Evolutionary conservation across 2,329 filamentous ascomycete species (phyloP).

Genomic region (Tolypocladium endophyticum): DNA sequence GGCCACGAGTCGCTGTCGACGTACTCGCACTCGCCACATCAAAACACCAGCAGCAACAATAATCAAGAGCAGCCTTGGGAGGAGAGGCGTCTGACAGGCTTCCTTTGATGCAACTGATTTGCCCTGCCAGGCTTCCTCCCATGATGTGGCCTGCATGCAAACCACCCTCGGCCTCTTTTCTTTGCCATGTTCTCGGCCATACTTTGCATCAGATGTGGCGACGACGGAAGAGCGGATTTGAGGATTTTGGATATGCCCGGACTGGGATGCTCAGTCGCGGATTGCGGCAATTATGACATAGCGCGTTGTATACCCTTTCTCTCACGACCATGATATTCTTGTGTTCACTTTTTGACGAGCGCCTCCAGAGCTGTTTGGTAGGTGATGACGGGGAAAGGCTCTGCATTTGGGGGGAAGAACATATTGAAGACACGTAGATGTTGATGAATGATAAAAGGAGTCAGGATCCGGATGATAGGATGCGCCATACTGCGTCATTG

Average conservation of each 20-base stretch:
- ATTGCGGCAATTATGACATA: background rate
- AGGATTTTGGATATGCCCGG: background rate
- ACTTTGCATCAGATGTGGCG: background rate
- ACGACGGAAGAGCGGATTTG: background rate
- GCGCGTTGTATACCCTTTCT: background rate
- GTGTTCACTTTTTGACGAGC: background rate
- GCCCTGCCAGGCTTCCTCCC: background rate
- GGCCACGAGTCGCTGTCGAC: constrained; percentile 24
- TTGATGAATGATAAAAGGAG: background rate
- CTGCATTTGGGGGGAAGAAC: background rate
- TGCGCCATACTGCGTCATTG: background rate
- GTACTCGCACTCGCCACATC: constrained; percentile 23
- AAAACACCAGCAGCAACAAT: constrained; percentile 10
- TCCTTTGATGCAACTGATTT: constrained; percentile 3
- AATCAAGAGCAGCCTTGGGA: constrained; percentile 10
- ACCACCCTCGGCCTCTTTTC: background rate
- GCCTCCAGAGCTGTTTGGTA: background rate
- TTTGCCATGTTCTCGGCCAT: background rate
- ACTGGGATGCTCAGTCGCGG: background rate
- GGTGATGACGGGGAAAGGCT: background rate
- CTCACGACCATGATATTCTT: background rate
- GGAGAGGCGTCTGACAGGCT: constrained; percentile 10
- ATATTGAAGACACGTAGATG: background rate
- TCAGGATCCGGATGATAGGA: background rate
- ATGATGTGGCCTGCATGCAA: background rate